Conservation (phyloP, 768 basidiomycete species). For the Amanita inopinata region DNA sequence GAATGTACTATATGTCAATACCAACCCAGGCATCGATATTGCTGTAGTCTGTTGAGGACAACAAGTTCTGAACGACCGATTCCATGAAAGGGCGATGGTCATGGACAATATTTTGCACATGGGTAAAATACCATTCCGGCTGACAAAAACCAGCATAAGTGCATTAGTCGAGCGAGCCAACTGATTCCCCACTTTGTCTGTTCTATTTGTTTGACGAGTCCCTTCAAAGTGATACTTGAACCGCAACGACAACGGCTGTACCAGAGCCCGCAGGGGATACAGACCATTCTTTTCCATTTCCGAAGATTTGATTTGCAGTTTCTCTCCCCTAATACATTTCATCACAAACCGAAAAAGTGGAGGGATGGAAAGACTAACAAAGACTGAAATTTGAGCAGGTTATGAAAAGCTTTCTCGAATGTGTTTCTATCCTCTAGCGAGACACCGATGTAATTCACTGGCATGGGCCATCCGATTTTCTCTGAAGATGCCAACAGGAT, state of each 20-base stretch:
- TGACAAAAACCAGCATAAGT: conserved; percentile 20
- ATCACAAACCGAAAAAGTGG: not conserved
- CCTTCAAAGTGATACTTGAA: conserved; percentile 97
- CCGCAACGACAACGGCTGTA: conserved; percentile 72
- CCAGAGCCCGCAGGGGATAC: conserved; percentile 78
- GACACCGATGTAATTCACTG: conserved; percentile 52
- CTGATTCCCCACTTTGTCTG: conserved; percentile 66
- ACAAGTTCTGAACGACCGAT: conserved; percentile 56
- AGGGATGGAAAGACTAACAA: conserved; percentile 41
- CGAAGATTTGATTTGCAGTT: conserved; percentile 22
- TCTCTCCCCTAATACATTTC: conserved; percentile 36
- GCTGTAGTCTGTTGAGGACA: conserved; percentile 53
- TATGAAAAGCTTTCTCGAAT: conserved; percentile 74
- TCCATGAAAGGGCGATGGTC: conserved; percentile 82
- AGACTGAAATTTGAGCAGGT: conserved; percentile 66
- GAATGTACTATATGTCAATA: not conserved
- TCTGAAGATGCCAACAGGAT: conserved; percentile 57
- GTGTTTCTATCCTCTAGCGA: conserved; percentile 38
- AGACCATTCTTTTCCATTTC: conserved; percentile 43
- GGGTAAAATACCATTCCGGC: conserved; percentile 98
- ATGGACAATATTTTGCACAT: conserved; percentile 78
- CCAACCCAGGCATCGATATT: conserved; percentile 71
- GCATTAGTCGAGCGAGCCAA: not conserved
- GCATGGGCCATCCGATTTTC: conserved; percentile 76
- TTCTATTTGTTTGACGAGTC: conserved; percentile 73